These are phyloP conservation scores for Radiomyces spectabilis DNA, from an alignment of 192 early-diverging fungal species.

Conservation along the genomic window DNA sequence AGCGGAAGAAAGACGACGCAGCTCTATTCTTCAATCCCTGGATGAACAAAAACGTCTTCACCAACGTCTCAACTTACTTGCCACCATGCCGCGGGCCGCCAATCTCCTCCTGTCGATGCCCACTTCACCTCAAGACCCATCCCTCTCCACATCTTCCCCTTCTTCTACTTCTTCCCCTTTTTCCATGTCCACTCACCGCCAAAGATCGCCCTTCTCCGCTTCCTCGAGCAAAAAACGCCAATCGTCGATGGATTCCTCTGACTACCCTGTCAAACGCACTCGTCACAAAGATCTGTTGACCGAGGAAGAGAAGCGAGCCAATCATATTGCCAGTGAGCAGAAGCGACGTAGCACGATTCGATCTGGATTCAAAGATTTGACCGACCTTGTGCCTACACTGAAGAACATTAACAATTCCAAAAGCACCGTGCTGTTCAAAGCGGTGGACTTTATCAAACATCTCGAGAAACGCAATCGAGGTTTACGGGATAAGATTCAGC, in stretches of 20 bases:
- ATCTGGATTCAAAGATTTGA: conserved; percentile 86
- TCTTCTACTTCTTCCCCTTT: not conserved
- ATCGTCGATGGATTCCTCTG: too few species aligned
- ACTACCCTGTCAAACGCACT: too few species aligned
- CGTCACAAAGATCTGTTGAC: conserved; percentile 61
- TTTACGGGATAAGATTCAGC: conserved; percentile 16
- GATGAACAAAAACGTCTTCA: conserved; percentile 7
- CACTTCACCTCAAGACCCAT: not conserved
- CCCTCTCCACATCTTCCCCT: not conserved
- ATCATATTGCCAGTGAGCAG: conserved; percentile 74
- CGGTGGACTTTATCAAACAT: conserved; percentile 59
- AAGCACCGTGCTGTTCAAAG: conserved; percentile 59
- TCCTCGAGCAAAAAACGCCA: not conserved
- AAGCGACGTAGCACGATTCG: conserved; percentile 71
- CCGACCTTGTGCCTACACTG: conserved; percentile 78
- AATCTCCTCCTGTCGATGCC: not conserved
- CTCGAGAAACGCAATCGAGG: conserved; percentile 47
- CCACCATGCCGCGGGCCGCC: not conserved
- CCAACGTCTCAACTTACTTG: not conserved
- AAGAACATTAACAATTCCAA: conserved; percentile 64
- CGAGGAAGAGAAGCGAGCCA: conserved; percentile 68
- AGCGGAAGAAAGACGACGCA: conserved; percentile 6
- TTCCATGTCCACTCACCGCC: not conserved
- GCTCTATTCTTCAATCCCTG: conserved; percentile 13
- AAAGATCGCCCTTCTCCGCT: not conserved